Evolutionary conservation across 805 yeast species (phyloP), one percentile per base, ranked within the genome.

Genomic region (Debaryomyces hansenii): DNA sequence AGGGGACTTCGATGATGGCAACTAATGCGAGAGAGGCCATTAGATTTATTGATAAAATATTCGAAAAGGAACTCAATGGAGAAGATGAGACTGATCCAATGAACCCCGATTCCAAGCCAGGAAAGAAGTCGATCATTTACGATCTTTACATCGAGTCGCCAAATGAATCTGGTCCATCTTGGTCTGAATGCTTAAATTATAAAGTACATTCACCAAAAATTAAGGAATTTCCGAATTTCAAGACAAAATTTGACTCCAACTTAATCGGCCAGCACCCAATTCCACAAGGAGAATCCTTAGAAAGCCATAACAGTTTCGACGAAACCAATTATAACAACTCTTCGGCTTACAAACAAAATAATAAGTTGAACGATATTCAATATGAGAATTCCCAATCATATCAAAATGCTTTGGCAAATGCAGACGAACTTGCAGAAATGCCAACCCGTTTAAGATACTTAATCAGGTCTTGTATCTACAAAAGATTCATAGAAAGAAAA

Each of bases 11-110:
- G 14, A 70, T 83, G 58, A 71, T 74, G 51, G 82, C 87, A 15
- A 72, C 76, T n/a, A 82, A 81, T 61, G 85, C 91, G 6, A 70
- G 84, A 44, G 87, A 83, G 56, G 78, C 88, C 15, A 72, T 84
- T 42, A 69, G 77, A 46, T 80, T 83, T 54, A 80, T 85, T 44
- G 90, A 85, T 52, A 64, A 66, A 32, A 48, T 63, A 29, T 58
- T 69, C 34, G 76, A 68, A 33, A 41, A 43, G 2, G 56, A 49
- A 11, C 51, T 47, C 33, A 51, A 51, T 27, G 40, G 46, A 3
- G 44, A 40, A 32, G 48, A 45, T 12, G 44, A 44, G 8, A 52
- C 58, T 4, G 51, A 47, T 50, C 5, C 12, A 4, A 15, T 5
- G 8, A 15, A 15, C 14, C 33, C 15, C 2, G 16, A n/a, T 11